Conservation (phyloP, 768 basidiomycete genomes). For the Cystofilobasidium ferigula region DNA sequence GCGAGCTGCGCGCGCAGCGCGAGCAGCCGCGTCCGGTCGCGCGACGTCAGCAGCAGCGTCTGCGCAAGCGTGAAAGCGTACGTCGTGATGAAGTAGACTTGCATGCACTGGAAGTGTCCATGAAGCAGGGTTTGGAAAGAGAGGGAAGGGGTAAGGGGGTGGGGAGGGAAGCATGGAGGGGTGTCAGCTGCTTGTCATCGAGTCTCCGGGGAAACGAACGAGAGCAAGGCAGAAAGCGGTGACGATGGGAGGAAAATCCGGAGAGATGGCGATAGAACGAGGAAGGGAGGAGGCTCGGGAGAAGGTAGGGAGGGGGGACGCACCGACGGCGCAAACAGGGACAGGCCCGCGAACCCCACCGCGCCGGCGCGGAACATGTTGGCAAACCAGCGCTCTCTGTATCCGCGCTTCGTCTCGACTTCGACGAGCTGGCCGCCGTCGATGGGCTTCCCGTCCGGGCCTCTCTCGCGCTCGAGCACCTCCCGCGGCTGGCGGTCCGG, state of each 20-base stretch:
- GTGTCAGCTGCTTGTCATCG: no score
- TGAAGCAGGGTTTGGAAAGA: not conserved
- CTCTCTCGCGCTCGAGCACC: no score
- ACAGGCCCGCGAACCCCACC: not conserved
- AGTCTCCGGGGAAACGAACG: no score
- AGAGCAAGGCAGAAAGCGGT: no score
- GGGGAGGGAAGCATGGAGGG: not conserved
- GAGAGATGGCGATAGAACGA: not conserved
- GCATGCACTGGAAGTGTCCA: constrained; percentile 5
- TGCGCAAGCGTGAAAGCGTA: constrained; percentile 8
- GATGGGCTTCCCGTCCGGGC: no score
- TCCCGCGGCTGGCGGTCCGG: no score
- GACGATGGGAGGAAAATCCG: not conserved
- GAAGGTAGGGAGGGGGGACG: not conserved
- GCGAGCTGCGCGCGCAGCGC: not conserved
- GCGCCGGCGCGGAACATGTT: not conserved
- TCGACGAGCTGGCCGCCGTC: not conserved
- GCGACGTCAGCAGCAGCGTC: not conserved
- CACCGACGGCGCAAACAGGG: constrained; percentile 13
- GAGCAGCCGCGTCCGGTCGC: not conserved
- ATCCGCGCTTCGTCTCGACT: constrained; percentile 4
- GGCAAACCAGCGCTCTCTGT: not conserved
- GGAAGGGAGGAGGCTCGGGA: not conserved
- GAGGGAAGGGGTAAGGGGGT: not conserved
- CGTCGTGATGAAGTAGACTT: constrained; percentile 20